These are phyloP conservation scores for Tardiomyces blankii DNA, from an alignment of 1,139 yeast genomes.

Conservation along the genomic window DNA sequence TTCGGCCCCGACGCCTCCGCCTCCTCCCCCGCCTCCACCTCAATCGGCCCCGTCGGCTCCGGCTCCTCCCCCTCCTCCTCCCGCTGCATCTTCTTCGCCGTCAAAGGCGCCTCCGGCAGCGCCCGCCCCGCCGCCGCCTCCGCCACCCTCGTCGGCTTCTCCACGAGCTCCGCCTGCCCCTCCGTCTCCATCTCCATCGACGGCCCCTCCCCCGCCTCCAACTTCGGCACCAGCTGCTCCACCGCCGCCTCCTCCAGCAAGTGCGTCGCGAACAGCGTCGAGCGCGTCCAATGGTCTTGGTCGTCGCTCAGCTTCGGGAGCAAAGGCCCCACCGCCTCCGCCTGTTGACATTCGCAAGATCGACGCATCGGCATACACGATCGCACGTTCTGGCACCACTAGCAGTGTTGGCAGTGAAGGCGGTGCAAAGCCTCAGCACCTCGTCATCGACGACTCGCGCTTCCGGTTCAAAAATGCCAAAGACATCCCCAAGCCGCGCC, in stretches of 20 bases:
- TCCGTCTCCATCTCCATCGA: conserved; percentile 13
- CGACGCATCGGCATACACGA: conserved; percentile 23
- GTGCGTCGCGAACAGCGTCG: conserved; percentile 5
- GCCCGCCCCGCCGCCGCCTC: conserved; percentile 23
- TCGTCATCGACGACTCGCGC: conserved; percentile 53
- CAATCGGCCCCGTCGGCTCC: too few species aligned
- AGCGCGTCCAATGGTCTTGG: neutral
- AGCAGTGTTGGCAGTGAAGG: too few species aligned
- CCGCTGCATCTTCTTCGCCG: conserved; percentile 21
- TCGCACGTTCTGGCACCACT: conserved; percentile 11
- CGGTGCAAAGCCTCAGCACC: conserved; percentile 4
- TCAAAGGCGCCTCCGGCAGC: conserved; percentile 21
- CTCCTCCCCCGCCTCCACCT: conserved; percentile 4
- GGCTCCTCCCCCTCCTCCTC: conserved; percentile 15
- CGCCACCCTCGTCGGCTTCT: conserved; percentile 19
- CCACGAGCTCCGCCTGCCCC: conserved; percentile 17
- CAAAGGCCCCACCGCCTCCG: conserved; percentile 13
- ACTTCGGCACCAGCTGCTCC: conserved; percentile 17
- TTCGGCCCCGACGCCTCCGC: too few species aligned
- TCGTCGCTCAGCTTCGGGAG: neutral
- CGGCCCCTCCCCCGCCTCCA: conserved; percentile 21
- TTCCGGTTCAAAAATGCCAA: conserved; percentile 59
- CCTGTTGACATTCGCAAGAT: conserved; percentile 20
- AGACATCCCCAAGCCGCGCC: conserved; percentile 73
- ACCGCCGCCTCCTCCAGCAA: conserved; percentile 8